A percentile compares a stretch with the other conserved stretches of the same genome.
phyloP scores from a whole-genome alignment of 2,329 filamentous ascomycete species.

The Colletotrichum theobromicola region DNA sequence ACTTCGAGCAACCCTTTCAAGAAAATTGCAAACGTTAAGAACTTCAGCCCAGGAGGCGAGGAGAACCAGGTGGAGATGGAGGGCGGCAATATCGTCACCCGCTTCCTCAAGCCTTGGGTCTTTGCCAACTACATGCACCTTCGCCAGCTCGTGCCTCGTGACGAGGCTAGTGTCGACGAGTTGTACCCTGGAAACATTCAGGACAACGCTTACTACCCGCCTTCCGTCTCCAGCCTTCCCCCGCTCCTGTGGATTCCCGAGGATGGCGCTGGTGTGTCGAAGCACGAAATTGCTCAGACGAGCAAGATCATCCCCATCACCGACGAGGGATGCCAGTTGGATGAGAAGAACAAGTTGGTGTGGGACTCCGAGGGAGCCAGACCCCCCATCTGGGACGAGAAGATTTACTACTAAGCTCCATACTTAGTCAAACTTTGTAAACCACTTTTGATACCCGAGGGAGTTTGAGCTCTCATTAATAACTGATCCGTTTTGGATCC shows the following conservation, averaged over 20 bases:
- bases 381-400: conserved; percentile 50
- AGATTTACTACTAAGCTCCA: conserved; percentile 44
- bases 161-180: conserved; percentile 51
- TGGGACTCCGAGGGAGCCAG: conserved; percentile 47
- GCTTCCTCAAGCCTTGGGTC: conserved; percentile 79
- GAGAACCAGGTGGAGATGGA: conserved; percentile 37
- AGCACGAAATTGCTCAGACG: conserved; percentile 78
- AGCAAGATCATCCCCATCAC: conserved; percentile 77
- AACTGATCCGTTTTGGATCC: background rate
- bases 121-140: conserved; percentile 76
- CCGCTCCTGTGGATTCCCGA: conserved; percentile 86
- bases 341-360: conserved; percentile 63
- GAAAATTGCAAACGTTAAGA: conserved; percentile 22
- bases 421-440: background rate
- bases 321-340: conserved; percentile 74
- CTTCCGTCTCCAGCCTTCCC: conserved; percentile 64
- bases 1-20: conserved; percentile 20
- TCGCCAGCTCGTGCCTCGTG: conserved; percentile 70
- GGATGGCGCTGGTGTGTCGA: conserved; percentile 75
- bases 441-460: conserved; percentile 16
- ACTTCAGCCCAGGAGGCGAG: conserved; percentile 20
- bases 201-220: conserved; percentile 75
- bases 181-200: conserved; percentile 67
- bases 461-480: conserved; percentile 17
- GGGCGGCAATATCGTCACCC: conserved; percentile 63